Evolutionary conservation across 2,329 filamentous ascomycete species (phyloP).

Genomic region (Pestalotiopsis sp.): DNA sequence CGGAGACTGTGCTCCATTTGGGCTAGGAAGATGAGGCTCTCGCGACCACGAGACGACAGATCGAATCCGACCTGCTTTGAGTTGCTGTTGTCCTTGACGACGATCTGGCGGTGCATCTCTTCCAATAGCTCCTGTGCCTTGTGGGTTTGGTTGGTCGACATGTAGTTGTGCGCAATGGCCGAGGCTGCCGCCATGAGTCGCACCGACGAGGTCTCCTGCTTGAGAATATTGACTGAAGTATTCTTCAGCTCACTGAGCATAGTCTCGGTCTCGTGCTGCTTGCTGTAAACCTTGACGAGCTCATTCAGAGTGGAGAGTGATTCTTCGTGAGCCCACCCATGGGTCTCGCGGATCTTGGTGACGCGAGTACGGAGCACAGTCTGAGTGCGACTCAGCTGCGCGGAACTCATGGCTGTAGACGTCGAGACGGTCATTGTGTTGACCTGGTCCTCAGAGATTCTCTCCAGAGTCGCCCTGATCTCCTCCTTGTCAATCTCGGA

Average conservation of each 20-base stretch:
- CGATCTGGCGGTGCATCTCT: conserved; percentile 40
- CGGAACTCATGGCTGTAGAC: conserved; percentile 25
- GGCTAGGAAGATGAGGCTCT: conserved; percentile 44
- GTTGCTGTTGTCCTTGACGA: conserved; percentile 36
- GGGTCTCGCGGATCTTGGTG: conserved; percentile 28
- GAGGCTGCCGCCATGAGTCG: conserved; percentile 35
- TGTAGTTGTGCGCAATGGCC: conserved; percentile 38
- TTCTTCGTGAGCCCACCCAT: conserved; percentile 42
- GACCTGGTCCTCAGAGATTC: conserved; percentile 39
- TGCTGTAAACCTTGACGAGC: conserved; percentile 35
- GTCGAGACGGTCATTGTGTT: conserved; percentile 22
- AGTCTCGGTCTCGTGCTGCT: conserved; percentile 33
- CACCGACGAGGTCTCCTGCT: conserved; percentile 29
- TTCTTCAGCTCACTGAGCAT: conserved; percentile 35
- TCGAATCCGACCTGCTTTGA: conserved; percentile 31
- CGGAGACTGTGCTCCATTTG: conserved; percentile 43
- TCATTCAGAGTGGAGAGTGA: conserved; percentile 38
- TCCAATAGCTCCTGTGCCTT: conserved; percentile 35
- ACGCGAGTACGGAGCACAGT: conserved; percentile 33
- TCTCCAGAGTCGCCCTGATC: conserved; percentile 35
- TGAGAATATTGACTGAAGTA: conserved; percentile 34
- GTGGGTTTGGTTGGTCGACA: conserved; percentile 32
- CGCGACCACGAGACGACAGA: conserved; percentile 34
- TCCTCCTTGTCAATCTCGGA: conserved; percentile 34
- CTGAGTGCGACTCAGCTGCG: conserved; percentile 32